phyloP scores from a whole-genome alignment of 371 early-diverging fungal species.

The Nosema bombycis region DNA sequence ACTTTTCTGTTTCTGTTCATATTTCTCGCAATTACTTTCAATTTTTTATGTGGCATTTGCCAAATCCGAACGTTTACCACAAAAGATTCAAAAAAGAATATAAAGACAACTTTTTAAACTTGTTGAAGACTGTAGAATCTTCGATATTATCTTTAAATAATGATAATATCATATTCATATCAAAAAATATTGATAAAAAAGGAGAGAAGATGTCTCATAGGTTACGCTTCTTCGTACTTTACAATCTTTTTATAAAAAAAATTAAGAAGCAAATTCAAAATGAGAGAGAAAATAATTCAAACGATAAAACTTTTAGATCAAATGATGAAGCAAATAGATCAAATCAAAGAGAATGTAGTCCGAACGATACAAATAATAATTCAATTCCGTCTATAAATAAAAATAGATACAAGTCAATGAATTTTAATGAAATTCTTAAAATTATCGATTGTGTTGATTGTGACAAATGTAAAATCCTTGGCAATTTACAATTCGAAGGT shows the following conservation, averaged over 20 bases:
- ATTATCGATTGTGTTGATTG: constrained; percentile 25
- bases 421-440: not conserved
- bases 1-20: constrained; percentile 30
- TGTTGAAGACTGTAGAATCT: not conserved
- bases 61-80: not conserved
- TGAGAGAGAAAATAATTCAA: not conserved
- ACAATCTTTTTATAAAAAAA: not conserved
- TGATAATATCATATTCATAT: too few relatives aligned
- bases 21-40: constrained; percentile 14
- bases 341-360: not conserved
- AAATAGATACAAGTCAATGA: not conserved
- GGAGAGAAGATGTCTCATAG: not conserved
- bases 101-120: not conserved
- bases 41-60: not conserved
- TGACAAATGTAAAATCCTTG: constrained; percentile 32
- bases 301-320: not conserved
- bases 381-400: not conserved
- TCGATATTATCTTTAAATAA: too few relatives aligned
- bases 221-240: not conserved
- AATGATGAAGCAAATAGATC: not conserved
- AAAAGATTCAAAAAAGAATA: not conserved
- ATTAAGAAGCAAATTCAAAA: not conserved
- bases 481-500: constrained; percentile 32
- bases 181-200: not conserved
- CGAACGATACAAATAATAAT: not conserved